Conservation (phyloP, 371 early-diverging fungal genomes). For the Mucor racemosus region DNA sequence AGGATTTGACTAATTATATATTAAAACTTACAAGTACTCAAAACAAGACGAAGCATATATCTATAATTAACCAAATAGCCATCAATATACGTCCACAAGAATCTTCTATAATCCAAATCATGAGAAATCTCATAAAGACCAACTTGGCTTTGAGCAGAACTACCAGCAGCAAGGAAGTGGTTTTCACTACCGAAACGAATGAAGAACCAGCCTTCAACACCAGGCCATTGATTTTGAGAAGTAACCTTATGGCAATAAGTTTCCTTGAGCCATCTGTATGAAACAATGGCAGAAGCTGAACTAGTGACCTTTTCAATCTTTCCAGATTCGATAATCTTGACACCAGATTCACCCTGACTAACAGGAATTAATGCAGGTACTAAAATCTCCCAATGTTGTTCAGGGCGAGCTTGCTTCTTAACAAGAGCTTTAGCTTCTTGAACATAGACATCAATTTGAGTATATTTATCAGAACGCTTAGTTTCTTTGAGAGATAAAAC, state of each 20-base stretch:
- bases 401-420: constrained; percentile 37
- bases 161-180: constrained; percentile 43
- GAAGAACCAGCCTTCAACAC: constrained; percentile 44
- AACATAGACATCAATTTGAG: constrained; percentile 41
- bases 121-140: constrained; percentile 39
- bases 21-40: constrained; percentile 30
- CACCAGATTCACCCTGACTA: constrained; percentile 32
- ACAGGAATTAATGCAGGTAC: constrained; percentile 46
- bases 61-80: constrained; percentile 61
- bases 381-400: constrained; percentile 51
- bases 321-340: constrained; percentile 42
- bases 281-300: constrained; percentile 30
- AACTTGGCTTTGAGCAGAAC: constrained; percentile 37
- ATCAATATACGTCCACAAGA: constrained; percentile 57
- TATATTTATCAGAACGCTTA: constrained; percentile 25
- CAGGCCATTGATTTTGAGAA: constrained; percentile 34
- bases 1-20: neutral
- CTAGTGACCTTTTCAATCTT: constrained; percentile 35
- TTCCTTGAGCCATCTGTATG: constrained; percentile 45
- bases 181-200: constrained; percentile 48
- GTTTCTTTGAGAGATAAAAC: constrained; percentile 45
- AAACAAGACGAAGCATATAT: constrained; percentile 47
- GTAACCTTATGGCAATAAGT: constrained; percentile 35
- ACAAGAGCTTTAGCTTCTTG: constrained; percentile 41
- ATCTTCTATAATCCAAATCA: constrained; percentile 39